Conservation (phyloP, 495 filamentous ascomycete species). For the Amniculicola lignicola region DNA sequence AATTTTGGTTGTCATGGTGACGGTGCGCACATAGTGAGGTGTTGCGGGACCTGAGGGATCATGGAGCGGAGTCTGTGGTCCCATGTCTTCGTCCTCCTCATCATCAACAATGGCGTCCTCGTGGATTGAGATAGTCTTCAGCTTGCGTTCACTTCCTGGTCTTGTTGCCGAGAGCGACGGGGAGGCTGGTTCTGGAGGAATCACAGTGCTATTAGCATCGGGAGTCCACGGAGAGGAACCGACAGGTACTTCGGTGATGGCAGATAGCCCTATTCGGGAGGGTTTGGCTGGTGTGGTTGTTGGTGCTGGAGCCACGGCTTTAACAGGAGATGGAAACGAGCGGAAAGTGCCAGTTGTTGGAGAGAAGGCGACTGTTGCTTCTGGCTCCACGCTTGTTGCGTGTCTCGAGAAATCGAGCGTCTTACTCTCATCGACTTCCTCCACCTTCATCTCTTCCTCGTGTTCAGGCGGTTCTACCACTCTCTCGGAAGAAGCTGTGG, state of each 20-base stretch:
- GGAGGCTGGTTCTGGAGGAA: slow-evolving; percentile 14
- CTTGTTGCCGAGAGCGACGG: slow-evolving; percentile 3
- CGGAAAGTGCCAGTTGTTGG: slow-evolving; percentile 38
- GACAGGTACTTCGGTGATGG: slow-evolving; percentile 9
- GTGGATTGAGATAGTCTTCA: slow-evolving; percentile 9
- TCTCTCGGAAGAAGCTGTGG: background rate
- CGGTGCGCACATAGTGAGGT: slow-evolving; percentile 23
- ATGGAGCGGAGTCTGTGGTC: slow-evolving; percentile 26
- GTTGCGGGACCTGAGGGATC: slow-evolving; percentile 28
- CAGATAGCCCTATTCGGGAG: slow-evolving; percentile 3
- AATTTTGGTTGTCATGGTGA: slow-evolving; percentile 45
- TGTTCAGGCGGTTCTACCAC: background rate
- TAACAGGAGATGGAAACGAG: slow-evolving; percentile 18
- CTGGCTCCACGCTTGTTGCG: slow-evolving; percentile 2
- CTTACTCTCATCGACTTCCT: background rate
- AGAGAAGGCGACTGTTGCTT: slow-evolving; percentile 31
- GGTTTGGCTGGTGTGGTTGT: slow-evolving; percentile 11
- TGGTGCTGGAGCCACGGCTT: background rate
- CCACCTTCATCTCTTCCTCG: background rate
- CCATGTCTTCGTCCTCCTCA: slow-evolving; percentile 3
- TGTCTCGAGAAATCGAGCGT: background rate
- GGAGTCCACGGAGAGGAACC: slow-evolving; percentile 32
- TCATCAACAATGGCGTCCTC: slow-evolving; percentile 19
- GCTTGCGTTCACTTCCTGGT: background rate
- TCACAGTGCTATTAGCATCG: slow-evolving; percentile 24